A percentile compares a stretch with the other conserved stretches of the same genome.
Evolutionary conservation across 2,329 filamentous ascomycete species (phyloP).

Genomic region (Diplodia corticola): DNA sequence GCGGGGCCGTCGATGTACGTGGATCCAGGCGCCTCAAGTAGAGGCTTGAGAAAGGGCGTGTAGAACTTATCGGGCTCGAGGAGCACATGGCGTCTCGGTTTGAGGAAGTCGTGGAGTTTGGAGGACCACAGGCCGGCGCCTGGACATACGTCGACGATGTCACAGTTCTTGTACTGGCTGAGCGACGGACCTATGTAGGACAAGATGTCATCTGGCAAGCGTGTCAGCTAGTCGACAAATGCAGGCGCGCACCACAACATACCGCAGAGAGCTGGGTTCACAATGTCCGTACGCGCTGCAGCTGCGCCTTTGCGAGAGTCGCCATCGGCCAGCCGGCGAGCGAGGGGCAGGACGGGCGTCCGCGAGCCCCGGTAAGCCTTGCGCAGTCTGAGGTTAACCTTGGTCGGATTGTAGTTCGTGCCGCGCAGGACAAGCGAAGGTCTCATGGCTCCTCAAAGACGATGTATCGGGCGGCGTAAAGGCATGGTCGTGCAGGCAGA

Average conservation of each 20-base stretch:
- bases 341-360: not conserved
- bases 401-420: no score
- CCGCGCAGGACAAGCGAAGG: not conserved
- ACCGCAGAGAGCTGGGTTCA: conserved; percentile 50
- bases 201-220: conserved; percentile 65
- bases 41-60: conserved; percentile 56
- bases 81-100: conserved; percentile 80
- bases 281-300: conserved; percentile 30
- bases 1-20: conserved; percentile 37
- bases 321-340: not conserved
- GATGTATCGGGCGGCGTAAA: not conserved
- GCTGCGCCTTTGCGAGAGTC: not conserved
- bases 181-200: conserved; percentile 69
- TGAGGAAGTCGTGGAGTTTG: conserved; percentile 70
- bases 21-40: conserved; percentile 43
- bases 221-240: conserved; percentile 26
- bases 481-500: not conserved
- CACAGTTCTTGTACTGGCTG: conserved; percentile 70
- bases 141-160: conserved; percentile 84
- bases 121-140: conserved; percentile 76
- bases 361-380: not conserved
- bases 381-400: no score
- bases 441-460: not conserved
- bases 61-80: conserved; percentile 72
- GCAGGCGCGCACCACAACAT: conserved; percentile 21